Evolutionary conservation across 495 filamentous ascomycete genomes (phyloP).

Genomic region (Neurospora sublineolata): DNA sequence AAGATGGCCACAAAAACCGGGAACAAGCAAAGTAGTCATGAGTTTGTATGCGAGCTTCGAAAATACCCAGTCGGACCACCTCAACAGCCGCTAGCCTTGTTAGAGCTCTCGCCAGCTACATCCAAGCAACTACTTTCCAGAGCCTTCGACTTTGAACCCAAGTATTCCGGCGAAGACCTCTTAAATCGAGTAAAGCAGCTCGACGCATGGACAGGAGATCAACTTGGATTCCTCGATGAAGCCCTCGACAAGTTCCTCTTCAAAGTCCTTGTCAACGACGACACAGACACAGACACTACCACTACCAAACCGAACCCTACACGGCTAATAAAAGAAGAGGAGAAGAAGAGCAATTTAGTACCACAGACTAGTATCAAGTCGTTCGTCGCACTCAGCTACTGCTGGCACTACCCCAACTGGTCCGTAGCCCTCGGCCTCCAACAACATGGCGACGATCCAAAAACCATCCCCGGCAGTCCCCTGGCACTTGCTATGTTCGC

Average conservation of each 20-base stretch:
- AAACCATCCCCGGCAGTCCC: not conserved
- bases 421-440: not conserved
- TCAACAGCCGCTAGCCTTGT: not conserved
- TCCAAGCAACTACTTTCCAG: not conserved
- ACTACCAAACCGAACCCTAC: not conserved
- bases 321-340: not conserved
- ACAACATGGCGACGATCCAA: not conserved
- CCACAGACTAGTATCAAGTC: not conserved
- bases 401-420: not conserved
- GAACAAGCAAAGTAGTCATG: not conserved
- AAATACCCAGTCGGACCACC: not conserved
- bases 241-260: not conserved
- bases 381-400: not conserved
- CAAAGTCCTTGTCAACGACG: not conserved
- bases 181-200: not conserved
- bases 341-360: too few species aligned
- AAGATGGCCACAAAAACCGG: not conserved
- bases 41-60: not conserved
- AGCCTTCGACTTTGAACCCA: not conserved
- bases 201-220: not conserved
- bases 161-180: not conserved
- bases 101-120: not conserved
- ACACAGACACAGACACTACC: not conserved
- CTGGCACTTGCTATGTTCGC: slow-evolving; percentile 9
- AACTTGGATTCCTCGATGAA: not conserved